Percentiles rank a stretch among this genome's conserved stretches.
Conservation (phyloP, 2,329 filamentous ascomycete species). For the Elsinoe necatrix region DNA sequence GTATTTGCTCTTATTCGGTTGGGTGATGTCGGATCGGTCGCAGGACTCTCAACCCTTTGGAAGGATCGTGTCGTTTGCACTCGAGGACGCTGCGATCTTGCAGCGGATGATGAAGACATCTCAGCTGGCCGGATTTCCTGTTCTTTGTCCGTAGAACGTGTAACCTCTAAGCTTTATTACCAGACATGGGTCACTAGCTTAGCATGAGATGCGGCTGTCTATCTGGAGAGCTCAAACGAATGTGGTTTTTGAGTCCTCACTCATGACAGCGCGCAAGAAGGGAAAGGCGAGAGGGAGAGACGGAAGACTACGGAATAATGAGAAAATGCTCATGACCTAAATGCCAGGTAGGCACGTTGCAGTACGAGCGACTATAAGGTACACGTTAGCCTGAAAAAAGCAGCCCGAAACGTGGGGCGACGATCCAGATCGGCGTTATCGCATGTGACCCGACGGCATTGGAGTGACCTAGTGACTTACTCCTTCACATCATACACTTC, state of each 20-base stretch:
- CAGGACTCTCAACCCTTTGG: slow-evolving; percentile 39
- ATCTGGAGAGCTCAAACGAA: background rate
- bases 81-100: slow-evolving; percentile 3
- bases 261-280: background rate
- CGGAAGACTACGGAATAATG: background rate
- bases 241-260: background rate
- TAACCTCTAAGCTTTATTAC: too few species aligned
- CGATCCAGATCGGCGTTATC: too few species aligned
- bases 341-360: background rate
- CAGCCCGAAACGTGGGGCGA: too few species aligned
- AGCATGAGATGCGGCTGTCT: background rate
- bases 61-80: slow-evolving; percentile 41
- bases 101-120: background rate
- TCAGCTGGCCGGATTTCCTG: too few species aligned
- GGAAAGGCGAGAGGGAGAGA: background rate
- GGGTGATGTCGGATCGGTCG: slow-evolving; percentile 23
- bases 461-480: too few species aligned
- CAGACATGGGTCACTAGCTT: too few species aligned
- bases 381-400: too few species aligned
- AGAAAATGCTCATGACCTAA: background rate
- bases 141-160: too few species aligned
- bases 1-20: slow-evolving; percentile 40
- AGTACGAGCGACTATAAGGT: too few species aligned
- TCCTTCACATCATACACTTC: too few species aligned
- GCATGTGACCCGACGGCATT: too few species aligned